Conservation (phyloP, 2,329 filamentous ascomycete genomes). For the Fusarium ramigenum region DNA sequence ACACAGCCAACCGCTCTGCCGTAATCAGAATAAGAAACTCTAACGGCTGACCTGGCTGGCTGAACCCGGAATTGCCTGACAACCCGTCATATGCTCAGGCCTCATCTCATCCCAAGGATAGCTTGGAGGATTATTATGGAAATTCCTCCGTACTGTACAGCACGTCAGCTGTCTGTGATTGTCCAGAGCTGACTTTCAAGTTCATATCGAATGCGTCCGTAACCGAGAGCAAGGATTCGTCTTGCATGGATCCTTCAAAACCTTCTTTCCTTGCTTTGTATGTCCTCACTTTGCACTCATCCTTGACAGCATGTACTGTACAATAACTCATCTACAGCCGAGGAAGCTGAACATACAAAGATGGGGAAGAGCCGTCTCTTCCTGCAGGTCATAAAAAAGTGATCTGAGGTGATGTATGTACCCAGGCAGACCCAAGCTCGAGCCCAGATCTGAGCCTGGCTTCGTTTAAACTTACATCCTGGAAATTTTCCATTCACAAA, state of each 20-base stretch:
- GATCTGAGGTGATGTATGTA: constrained; percentile 13
- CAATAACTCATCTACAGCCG: background rate
- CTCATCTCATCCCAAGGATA: background rate
- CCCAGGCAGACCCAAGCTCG: constrained; percentile 18
- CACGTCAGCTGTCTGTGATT: constrained; percentile 17
- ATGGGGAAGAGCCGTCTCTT: constrained; percentile 2
- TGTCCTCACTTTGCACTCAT: background rate
- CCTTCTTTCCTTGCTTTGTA: constrained; percentile 14
- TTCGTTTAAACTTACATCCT: constrained; percentile 13
- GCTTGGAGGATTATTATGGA: constrained; percentile 1
- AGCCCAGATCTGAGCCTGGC: constrained; percentile 31
- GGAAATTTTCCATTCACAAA: constrained; percentile 10
- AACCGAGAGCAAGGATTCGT: constrained; percentile 19
- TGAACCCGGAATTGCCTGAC: constrained; percentile 23
- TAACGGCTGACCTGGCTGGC: constrained; percentile 24
- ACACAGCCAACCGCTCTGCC: constrained; percentile 8
- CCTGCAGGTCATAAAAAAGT: constrained; percentile 10
- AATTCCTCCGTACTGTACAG: background rate
- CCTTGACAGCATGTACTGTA: background rate
- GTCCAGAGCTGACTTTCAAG: constrained; percentile 13
- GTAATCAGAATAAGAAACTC: constrained; percentile 16
- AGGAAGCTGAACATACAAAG: constrained; percentile 8
- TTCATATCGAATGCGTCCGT: constrained; percentile 1
- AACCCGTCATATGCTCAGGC: constrained; percentile 17
- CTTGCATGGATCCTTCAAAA: constrained; percentile 1